These are phyloP conservation scores for Backusella parvicylindrica DNA, from an alignment of 192 early-diverging fungal genomes.

Conservation along the genomic window DNA sequence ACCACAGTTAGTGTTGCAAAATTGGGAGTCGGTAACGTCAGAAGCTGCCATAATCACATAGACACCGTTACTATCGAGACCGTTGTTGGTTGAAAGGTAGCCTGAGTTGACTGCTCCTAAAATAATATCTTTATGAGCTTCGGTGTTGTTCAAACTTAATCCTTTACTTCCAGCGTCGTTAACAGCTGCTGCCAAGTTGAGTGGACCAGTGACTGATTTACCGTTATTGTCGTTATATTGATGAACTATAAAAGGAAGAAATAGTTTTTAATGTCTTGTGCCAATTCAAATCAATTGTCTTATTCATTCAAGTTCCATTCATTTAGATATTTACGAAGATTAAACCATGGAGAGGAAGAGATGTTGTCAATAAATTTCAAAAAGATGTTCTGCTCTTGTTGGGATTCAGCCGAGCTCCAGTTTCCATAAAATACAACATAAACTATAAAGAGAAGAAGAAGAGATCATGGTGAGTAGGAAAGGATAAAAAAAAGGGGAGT, in stretches of 20 bases:
- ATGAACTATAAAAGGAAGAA: slow-evolving; percentile 14
- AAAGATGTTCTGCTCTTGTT: slow-evolving; percentile 20
- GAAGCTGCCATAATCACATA: slow-evolving; percentile 29
- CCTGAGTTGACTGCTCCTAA: slow-evolving; percentile 28
- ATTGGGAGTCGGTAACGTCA: slow-evolving; percentile 25
- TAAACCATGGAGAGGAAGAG: slow-evolving; percentile 28
- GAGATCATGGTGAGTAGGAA: background rate
- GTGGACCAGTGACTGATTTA: slow-evolving; percentile 30
- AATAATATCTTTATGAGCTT: slow-evolving; percentile 25
- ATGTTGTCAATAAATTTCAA: slow-evolving; percentile 24
- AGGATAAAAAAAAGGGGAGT: background rate
- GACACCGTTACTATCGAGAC: slow-evolving; percentile 27
- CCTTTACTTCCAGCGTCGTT: slow-evolving; percentile 25
- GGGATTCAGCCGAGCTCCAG: slow-evolving; percentile 17
- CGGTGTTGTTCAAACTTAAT: slow-evolving; percentile 16
- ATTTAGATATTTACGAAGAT: slow-evolving; percentile 18
- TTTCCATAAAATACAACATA: slow-evolving; percentile 38
- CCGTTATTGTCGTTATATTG: slow-evolving; percentile 28
- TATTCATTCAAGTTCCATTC: background rate
- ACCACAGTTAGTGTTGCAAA: slow-evolving; percentile 30
- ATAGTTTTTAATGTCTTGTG: background rate
- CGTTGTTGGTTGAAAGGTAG: slow-evolving; percentile 26
- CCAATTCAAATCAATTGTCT: background rate
- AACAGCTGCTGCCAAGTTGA: slow-evolving; percentile 30
- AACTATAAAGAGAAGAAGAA: slow-evolving; percentile 11